phyloP scores from a whole-genome alignment of 495 filamentous ascomycete genomes.

The Acidiella bohemica region DNA sequence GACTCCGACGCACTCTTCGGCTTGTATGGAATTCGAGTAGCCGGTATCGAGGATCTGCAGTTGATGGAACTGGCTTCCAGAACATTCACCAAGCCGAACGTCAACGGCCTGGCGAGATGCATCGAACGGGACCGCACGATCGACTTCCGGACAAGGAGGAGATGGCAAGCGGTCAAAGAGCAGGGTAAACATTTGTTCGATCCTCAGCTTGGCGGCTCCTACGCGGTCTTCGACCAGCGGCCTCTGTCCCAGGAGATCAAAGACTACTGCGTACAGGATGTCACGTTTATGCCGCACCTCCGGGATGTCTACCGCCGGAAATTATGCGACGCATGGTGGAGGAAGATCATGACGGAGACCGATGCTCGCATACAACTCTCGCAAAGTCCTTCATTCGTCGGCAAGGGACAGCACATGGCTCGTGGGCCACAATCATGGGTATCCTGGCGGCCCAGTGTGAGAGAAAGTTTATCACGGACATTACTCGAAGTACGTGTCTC shows the following conservation, averaged over 20 bases:
- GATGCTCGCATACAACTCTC: not conserved
- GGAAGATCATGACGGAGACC: not conserved
- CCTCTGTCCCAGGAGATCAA: slow-evolving; percentile 1
- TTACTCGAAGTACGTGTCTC: too few relatives aligned
- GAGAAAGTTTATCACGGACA: not conserved
- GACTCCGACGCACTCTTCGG: slow-evolving; percentile 43
- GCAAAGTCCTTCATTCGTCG: not conserved
- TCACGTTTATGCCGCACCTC: not conserved
- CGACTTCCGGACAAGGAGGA: not conserved
- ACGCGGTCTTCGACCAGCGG: slow-evolving; percentile 3
- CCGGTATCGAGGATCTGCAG: slow-evolving; percentile 40
- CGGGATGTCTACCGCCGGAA: not conserved
- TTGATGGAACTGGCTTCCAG: slow-evolving; percentile 38
- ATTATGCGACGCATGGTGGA: slow-evolving; percentile 2
- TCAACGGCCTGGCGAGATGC: slow-evolving; percentile 4
- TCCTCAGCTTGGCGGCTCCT: not conserved
- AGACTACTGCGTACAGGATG: not conserved
- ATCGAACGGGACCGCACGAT: not conserved
- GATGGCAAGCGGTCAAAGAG: not conserved
- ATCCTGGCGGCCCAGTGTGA: not conserved
- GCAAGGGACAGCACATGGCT: not conserved
- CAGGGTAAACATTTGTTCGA: slow-evolving; percentile 1
- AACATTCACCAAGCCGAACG: not conserved
- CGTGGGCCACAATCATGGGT: not conserved
- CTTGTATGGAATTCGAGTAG: slow-evolving; percentile 30